phyloP scores from a whole-genome alignment of 2,329 filamentous ascomycete species.

The Lachnellula arida region DNA sequence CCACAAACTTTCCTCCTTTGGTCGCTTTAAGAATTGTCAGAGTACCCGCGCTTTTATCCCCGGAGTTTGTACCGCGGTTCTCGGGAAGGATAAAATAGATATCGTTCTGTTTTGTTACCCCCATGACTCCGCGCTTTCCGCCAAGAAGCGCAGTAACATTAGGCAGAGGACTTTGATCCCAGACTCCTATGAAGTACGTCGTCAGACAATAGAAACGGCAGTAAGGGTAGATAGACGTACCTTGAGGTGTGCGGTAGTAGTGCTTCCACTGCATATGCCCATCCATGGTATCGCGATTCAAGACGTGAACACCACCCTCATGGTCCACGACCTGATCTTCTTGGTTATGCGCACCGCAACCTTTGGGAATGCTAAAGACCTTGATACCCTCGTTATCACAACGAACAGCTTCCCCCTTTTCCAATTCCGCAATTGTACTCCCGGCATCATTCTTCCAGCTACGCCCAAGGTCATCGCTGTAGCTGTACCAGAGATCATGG shows the following conservation, averaged over 20 bases:
- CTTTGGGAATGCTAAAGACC: slow-evolving; percentile 25
- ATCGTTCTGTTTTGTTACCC: neutral
- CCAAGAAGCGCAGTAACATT: no score
- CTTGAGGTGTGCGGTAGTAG: slow-evolving; percentile 17
- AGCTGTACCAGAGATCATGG: slow-evolving; percentile 24
- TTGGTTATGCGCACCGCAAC: slow-evolving; percentile 25
- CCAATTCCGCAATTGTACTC: slow-evolving; percentile 11
- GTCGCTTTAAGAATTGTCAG: no score
- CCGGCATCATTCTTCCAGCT: slow-evolving; percentile 22
- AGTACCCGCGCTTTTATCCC: no score
- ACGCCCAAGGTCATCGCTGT: slow-evolving; percentile 19
- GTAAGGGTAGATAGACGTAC: slow-evolving; percentile 2
- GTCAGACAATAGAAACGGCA: neutral
- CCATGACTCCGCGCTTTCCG: no score
- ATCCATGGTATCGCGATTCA: slow-evolving; percentile 20
- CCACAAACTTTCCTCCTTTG: no score
- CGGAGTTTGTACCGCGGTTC: no score
- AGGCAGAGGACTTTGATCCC: no score
- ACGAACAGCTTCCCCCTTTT: slow-evolving; percentile 10
- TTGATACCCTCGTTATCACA: slow-evolving; percentile 12
- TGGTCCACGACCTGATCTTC: slow-evolving; percentile 22
- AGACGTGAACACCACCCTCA: slow-evolving; percentile 21
- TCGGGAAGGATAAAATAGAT: neutral
- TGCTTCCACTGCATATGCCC: slow-evolving; percentile 19
- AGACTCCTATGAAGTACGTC: no score